Conservation (phyloP, 208 protist genomes). For the Angomonas desouzai region DNA sequence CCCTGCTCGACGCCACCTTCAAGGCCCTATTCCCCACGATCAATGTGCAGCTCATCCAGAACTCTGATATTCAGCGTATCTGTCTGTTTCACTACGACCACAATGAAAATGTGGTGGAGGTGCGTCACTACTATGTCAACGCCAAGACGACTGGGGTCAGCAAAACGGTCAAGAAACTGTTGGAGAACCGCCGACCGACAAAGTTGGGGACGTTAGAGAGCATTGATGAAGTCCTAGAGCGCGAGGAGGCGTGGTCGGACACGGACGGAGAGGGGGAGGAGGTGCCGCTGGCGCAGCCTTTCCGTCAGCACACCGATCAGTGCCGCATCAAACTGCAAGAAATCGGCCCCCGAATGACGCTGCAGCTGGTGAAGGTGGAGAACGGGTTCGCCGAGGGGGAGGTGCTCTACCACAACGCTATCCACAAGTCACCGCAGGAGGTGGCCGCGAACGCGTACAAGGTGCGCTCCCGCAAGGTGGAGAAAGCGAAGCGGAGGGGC, state of each 20-base stretch:
- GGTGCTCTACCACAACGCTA: slow-evolving; percentile 74
- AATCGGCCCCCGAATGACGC: slow-evolving; percentile 88
- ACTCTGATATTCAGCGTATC: slow-evolving; percentile 78
- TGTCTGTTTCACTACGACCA: slow-evolving; percentile 89
- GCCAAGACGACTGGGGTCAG: slow-evolving; percentile 68
- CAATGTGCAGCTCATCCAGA: slow-evolving; percentile 80
- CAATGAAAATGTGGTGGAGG: slow-evolving; percentile 77
- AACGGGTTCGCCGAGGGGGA: slow-evolving; percentile 86
- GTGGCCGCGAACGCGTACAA: slow-evolving; percentile 63
- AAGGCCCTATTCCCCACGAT: slow-evolving; percentile 77
- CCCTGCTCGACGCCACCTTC: slow-evolving; percentile 82
- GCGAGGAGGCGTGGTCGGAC: slow-evolving; percentile 84
- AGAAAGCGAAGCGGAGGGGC: slow-evolving; percentile 69
- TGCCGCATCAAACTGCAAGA: slow-evolving; percentile 90
- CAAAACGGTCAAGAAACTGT: slow-evolving; percentile 86
- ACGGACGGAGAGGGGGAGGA: slow-evolving; percentile 91
- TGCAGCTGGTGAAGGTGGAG: slow-evolving; percentile 87
- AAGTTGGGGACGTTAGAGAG: slow-evolving; percentile 73
- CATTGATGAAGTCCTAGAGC: slow-evolving; percentile 78
- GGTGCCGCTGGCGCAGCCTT: slow-evolving; percentile 79
- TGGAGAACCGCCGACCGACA: slow-evolving; percentile 75
- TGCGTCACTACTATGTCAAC: slow-evolving; percentile 89
- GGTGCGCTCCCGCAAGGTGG: slow-evolving; percentile 57
- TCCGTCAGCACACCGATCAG: slow-evolving; percentile 83
- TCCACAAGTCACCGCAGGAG: slow-evolving; percentile 62